Percentiles rank a stretch among this genome's conserved stretches.
Conservation (phyloP, 495 filamentous ascomycete genomes). For the Podospora tetraspora region DNA sequence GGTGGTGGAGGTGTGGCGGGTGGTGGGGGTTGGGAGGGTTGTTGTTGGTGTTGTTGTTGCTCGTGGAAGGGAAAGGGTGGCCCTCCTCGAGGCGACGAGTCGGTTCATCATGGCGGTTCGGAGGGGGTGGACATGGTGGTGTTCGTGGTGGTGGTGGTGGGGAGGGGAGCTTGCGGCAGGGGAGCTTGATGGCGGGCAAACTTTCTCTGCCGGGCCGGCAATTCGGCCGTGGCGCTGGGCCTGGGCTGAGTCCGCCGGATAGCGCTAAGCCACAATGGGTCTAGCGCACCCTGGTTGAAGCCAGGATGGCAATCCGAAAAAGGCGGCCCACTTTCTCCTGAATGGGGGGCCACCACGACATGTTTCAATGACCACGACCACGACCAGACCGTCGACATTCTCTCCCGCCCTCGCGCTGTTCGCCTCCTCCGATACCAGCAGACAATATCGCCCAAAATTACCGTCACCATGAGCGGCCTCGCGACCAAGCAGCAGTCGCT, state of each 20-base stretch:
- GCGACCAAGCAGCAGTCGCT: conserved; percentile 93
- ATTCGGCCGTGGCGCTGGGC: conserved; percentile 13
- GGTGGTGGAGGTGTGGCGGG: background rate
- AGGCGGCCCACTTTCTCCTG: conserved; percentile 28
- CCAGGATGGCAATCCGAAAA: conserved; percentile 28
- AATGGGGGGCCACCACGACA: conserved; percentile 9
- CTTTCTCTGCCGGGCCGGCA: conserved; percentile 23
- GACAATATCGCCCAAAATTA: background rate
- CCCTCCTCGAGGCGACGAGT: conserved; percentile 15
- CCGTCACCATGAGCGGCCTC: conserved; percentile 62
- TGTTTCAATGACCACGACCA: conserved; percentile 7
- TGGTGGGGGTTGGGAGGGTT: background rate
- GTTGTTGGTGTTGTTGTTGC: conserved; percentile 1
- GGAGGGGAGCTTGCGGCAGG: conserved; percentile 9
- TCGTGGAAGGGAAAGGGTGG: conserved; percentile 9
- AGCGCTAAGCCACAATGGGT: conserved; percentile 12
- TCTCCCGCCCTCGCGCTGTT: background rate
- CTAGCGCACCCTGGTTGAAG: conserved; percentile 25
- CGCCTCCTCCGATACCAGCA: background rate
- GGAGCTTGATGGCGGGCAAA: conserved; percentile 2
- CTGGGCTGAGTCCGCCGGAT: conserved; percentile 8
- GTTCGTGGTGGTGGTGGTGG: background rate
- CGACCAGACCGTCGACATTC: background rate
- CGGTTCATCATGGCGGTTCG: conserved; percentile 11
- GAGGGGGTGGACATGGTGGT: conserved; percentile 8